These are phyloP conservation scores for Nitzschia sp. DNA, from an alignment of 108 stramenopile species.

Conservation along the genomic window DNA sequence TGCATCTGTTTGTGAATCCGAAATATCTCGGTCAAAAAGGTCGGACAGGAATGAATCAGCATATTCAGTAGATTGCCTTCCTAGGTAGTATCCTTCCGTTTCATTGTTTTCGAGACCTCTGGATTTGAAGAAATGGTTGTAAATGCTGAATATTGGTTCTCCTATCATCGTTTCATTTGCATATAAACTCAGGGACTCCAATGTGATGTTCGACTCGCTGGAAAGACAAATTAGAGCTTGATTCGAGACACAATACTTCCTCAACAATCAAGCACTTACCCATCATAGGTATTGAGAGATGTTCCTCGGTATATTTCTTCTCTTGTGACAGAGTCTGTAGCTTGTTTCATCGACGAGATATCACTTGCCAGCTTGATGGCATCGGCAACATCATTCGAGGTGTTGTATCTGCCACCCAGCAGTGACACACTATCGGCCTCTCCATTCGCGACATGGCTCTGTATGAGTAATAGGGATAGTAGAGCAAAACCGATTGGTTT, in stretches of 20 bases:
- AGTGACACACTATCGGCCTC: background rate
- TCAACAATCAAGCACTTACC: background rate
- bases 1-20: constrained; percentile 44
- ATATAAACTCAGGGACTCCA: constrained; percentile 27
- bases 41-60: constrained; percentile 57
- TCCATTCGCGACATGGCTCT: too few species aligned
- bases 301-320: background rate
- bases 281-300: background rate
- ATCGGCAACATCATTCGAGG: background rate
- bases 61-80: constrained; percentile 41
- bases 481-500: too few species aligned
- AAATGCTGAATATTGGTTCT: constrained; percentile 66
- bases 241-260: background rate
- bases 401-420: constrained; percentile 1
- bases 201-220: background rate
- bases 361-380: background rate
- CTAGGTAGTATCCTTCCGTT: constrained; percentile 44
- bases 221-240: background rate
- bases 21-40: constrained; percentile 31
- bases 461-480: too few species aligned
- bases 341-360: background rate
- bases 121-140: constrained; percentile 49
- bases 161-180: constrained; percentile 25
- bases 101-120: constrained; percentile 42
- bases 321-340: background rate